Evolutionary conservation across 2,329 filamentous ascomycete species (phyloP).

Genomic region (Penicillium sp.): DNA sequence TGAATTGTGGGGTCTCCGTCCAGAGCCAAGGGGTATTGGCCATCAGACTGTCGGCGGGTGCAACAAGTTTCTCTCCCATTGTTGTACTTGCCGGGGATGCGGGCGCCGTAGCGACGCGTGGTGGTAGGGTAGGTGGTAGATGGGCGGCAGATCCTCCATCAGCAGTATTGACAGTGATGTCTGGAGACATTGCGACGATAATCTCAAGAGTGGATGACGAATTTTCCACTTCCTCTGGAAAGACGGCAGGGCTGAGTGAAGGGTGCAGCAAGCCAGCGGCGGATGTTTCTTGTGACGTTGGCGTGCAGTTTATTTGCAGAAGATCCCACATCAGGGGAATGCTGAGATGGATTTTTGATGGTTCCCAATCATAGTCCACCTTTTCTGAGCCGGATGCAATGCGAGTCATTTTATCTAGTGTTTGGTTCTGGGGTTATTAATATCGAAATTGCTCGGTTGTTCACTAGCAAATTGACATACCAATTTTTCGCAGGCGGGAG

Average conservation of each 20-base stretch:
- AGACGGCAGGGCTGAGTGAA: slow-evolving; percentile 46
- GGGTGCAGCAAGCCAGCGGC: slow-evolving; percentile 51
- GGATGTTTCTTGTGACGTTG: slow-evolving; percentile 45
- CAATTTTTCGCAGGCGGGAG: slow-evolving; percentile 54
- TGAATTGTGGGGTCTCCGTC: slow-evolving; percentile 41
- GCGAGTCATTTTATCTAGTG: slow-evolving; percentile 56
- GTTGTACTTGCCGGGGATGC: slow-evolving; percentile 20
- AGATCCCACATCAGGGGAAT: slow-evolving; percentile 62
- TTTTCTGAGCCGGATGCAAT: slow-evolving; percentile 58
- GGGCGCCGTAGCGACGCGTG: slow-evolving; percentile 21
- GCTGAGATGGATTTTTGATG: slow-evolving; percentile 60
- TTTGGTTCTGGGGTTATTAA: slow-evolving; percentile 50
- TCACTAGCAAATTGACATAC: slow-evolving; percentile 40
- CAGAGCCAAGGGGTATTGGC: slow-evolving; percentile 45
- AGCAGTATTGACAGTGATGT: slow-evolving; percentile 59
- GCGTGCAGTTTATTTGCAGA: slow-evolving; percentile 55
- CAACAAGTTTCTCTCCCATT: slow-evolving; percentile 37
- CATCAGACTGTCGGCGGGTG: slow-evolving; percentile 44
- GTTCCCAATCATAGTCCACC: slow-evolving; percentile 60
- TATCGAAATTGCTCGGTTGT: not conserved
- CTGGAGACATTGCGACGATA: slow-evolving; percentile 59
- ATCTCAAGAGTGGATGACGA: slow-evolving; percentile 54
- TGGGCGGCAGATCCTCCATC: slow-evolving; percentile 60
- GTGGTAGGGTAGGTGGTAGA: slow-evolving; percentile 38
- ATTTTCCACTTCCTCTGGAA: slow-evolving; percentile 41